These are phyloP conservation scores for Senna tora DNA, from an alignment of 306 rosid genomes.

Conservation along the genomic window DNA sequence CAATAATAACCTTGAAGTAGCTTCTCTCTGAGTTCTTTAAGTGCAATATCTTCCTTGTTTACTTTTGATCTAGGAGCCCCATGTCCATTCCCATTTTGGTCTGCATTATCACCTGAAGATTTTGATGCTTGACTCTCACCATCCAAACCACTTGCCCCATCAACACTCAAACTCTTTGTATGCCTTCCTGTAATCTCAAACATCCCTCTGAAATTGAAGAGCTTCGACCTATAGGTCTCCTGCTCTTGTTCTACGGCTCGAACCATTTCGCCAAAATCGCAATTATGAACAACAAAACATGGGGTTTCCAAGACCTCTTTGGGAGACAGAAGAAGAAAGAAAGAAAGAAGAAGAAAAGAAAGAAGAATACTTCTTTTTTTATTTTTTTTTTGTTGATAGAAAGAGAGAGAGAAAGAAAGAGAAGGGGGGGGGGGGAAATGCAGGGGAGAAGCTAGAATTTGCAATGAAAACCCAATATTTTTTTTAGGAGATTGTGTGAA, in stretches of 20 bases:
- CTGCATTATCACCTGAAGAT: constrained; percentile 33
- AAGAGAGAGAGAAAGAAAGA: constrained; percentile 30
- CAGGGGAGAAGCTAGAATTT: constrained; percentile 38
- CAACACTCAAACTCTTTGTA: constrained; percentile 73
- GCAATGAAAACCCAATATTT: constrained; percentile 35
- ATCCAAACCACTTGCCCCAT: constrained; percentile 44
- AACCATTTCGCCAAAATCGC: constrained; percentile 45
- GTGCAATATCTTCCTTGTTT: constrained; percentile 53
- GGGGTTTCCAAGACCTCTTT: constrained; percentile 38
- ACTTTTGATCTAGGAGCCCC: constrained; percentile 39
- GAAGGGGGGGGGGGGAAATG: constrained; percentile 23
- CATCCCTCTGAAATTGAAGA: constrained; percentile 53
- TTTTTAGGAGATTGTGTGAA: constrained; percentile 36
- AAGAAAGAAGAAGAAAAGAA: neutral
- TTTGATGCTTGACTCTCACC: constrained; percentile 40
- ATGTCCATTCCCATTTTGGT: neutral
- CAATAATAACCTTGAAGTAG: constrained; percentile 47
- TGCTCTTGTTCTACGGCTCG: constrained; percentile 54
- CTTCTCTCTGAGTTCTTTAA: constrained; percentile 61
- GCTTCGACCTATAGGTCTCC: constrained; percentile 49
- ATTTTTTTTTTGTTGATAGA: constrained; percentile 1
- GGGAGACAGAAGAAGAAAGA: constrained; percentile 18
- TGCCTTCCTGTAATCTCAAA: constrained; percentile 55
- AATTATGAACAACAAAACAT: constrained; percentile 58
- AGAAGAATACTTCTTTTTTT: neutral